Base-by-base conservation (phyloP, 139 green algal species). In the Ostreobium quekettii region DNA sequence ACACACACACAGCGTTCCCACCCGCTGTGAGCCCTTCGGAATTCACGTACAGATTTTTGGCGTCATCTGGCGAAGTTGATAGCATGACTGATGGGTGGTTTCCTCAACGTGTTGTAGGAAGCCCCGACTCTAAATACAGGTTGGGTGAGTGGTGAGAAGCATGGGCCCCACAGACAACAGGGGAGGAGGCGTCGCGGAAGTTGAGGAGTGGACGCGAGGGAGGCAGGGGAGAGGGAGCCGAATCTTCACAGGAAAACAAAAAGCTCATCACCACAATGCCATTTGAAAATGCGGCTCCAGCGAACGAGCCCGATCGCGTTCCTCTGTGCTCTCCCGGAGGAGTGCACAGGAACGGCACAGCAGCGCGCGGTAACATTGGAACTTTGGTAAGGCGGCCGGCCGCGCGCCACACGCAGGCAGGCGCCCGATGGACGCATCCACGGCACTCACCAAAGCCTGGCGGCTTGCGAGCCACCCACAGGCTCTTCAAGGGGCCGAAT, bases 241-340 rank as follows among this genome's bases (percentile, higher is more conserved):
- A 53, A 53, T 53, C 42, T 53, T 53, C 42, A 53, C 19, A 53
- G 42, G 42, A 53, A 53, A 53, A 53, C 11, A 11, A 53, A 53
- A 53, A 19, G 19, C 11, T 26, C 11, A 53, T 26, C 11, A 53
- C 11, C 19, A 53, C 42, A 53, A 11, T 53, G n/a, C n/a, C n/a
- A n/a, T n/a, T n/a, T n/a, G n/a, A n/a, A n/a, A n/a, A n/a, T n/a
- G n/a, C n/a, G n/a, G n/a, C n/a, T n/a, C n/a, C n/a, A n/a, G n/a
- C n/a, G n/a, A n/a, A n/a, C n/a, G n/a, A n/a, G n/a, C n/a, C n/a
- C n/a, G n/a, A n/a, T n/a, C n/a, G n/a, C n/a, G n/a, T n/a, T n/a
- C n/a, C n/a, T n/a, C n/a, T n/a, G n/a, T n/a, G n/a, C n/a, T n/a
- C n/a, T 19, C 19, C 42, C 42, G 42, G 15, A 19, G 42, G 42